Evolutionary conservation across 495 filamentous ascomycete genomes (phyloP), one percentile per base, ranked within the genome.

Genomic region (Melanomma pulvis-pyrius): DNA sequence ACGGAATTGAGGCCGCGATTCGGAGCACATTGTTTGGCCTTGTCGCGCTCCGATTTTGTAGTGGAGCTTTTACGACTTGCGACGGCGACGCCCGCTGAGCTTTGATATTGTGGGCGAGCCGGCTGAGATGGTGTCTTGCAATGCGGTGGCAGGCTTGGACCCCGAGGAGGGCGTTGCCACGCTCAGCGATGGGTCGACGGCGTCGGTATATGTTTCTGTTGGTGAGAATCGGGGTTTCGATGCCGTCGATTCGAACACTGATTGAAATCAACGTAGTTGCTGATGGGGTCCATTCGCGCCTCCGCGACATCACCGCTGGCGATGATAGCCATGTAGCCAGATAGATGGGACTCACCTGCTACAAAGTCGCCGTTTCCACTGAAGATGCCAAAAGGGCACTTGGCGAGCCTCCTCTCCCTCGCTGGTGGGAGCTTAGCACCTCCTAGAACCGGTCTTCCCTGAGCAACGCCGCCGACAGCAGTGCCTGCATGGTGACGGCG

Each of bases 241-340:
- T 3, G 2, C 39, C 9, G 9, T 44, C 13, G 2, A 44, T 11
- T 17, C 3, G 2, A 44, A 13, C 39, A 60, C 30, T 44, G 22
- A 59, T 6, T 2, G 9, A 44, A 7, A 44, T 15, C 1, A 46
- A 59, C 36, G 19, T 84, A 32, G 79, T 75, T 24, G 82, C 82
- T 8, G 82, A 83, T 69, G 83, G 83, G 0, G 60, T 83, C 25
- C 80, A 85, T 48, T 74, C 79, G 15, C 57, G 72, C 48, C 65
- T 30, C 24, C 65, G 57, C 17, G 6, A 22, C 24, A 2, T 22
- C 34, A 28, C 46, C 17, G 17, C 30, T 26, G 12, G 17, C 13
- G 22, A 28, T 19, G 36, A 59, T 1, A 22, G 22, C 57, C 30
- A 60, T 32, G 19, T 21, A 22, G 24, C 57, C 25, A 26, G 50